Evolutionary conservation across 352 stramenopile species (phyloP).

Genomic region (Pseudoperonospora humuli): DNA sequence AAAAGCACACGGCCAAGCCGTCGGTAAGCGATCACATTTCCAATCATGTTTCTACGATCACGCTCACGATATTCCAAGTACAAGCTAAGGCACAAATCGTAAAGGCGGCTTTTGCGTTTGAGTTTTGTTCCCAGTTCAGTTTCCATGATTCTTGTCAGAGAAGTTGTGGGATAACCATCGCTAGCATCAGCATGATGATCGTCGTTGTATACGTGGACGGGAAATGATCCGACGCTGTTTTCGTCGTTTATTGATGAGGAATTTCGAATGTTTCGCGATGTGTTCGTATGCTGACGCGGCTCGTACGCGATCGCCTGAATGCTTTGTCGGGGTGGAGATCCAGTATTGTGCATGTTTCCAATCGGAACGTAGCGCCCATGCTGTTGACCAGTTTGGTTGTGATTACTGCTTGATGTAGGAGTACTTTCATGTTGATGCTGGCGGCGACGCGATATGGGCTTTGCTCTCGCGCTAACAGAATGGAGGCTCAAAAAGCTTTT

Average conservation of each 20-base stretch:
- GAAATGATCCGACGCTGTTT: neutral
- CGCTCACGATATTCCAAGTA: conserved; percentile 52
- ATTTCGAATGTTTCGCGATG: conserved; percentile 1
- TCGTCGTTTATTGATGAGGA: conserved; percentile 7
- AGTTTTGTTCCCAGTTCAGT: conserved; percentile 43
- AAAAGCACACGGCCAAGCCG: conserved; percentile 34
- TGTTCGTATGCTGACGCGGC: conserved; percentile 1
- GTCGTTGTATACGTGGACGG: neutral
- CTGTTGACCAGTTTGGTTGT: conserved; percentile 7
- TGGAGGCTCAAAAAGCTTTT: conserved; percentile 28
- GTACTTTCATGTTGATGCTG: conserved; percentile 5
- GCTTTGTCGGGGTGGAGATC: conserved; percentile 5
- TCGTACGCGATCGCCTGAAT: conserved; percentile 7
- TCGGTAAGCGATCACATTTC: conserved; percentile 48
- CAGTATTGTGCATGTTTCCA: neutral
- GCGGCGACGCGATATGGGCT: conserved; percentile 11
- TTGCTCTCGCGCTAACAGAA: conserved; percentile 12
- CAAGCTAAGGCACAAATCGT: conserved; percentile 43
- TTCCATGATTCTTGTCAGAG: conserved; percentile 53
- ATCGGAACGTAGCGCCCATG: conserved; percentile 1
- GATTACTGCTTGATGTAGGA: neutral
- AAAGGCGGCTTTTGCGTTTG: conserved; percentile 51
- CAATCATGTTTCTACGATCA: conserved; percentile 42
- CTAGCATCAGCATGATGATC: conserved; percentile 4
- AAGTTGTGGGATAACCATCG: conserved; percentile 3